These are phyloP conservation scores for Aspergillus tubingensis DNA, from an alignment of 2,329 filamentous ascomycete genomes.

Conservation along the genomic window DNA sequence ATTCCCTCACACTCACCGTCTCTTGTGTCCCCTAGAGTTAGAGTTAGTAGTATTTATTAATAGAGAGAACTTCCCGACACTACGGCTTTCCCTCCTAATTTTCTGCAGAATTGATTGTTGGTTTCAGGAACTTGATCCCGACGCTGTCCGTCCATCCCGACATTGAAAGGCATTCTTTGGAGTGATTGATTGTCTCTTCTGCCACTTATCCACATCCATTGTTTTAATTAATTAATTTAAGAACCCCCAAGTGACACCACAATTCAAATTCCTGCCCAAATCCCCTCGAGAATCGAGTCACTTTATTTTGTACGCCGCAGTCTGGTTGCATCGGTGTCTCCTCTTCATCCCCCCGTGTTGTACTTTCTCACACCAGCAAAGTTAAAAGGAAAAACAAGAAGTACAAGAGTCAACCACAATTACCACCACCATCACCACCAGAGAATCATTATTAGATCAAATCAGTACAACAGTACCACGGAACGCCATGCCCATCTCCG, in stretches of 20 bases:
- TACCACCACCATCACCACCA: no score
- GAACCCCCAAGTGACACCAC: background rate
- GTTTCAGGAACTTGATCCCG: background rate
- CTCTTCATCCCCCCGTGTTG: background rate
- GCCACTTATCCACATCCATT: background rate
- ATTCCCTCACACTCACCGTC: slow-evolving; percentile 1
- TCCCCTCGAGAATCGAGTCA: background rate
- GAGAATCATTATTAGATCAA: background rate
- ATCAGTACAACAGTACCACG: background rate
- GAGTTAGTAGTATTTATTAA: background rate
- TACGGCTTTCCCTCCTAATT: background rate
- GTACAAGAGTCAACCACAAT: no score
- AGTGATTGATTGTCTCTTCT: background rate
- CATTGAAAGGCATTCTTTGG: background rate
- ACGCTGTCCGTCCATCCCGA: background rate
- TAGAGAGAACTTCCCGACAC: background rate
- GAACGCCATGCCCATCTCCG: slow-evolving; percentile 33
- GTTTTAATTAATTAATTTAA: background rate
- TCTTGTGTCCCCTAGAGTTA: background rate
- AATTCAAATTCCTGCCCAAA: background rate
- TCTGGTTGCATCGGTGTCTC: background rate
- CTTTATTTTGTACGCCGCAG: no score
- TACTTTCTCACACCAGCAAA: no score
- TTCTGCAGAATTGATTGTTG: background rate
- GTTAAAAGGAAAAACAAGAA: no score